Conservation (phyloP, 2,329 filamentous ascomycete genomes). For the Calcarisporium arbuscula region DNA sequence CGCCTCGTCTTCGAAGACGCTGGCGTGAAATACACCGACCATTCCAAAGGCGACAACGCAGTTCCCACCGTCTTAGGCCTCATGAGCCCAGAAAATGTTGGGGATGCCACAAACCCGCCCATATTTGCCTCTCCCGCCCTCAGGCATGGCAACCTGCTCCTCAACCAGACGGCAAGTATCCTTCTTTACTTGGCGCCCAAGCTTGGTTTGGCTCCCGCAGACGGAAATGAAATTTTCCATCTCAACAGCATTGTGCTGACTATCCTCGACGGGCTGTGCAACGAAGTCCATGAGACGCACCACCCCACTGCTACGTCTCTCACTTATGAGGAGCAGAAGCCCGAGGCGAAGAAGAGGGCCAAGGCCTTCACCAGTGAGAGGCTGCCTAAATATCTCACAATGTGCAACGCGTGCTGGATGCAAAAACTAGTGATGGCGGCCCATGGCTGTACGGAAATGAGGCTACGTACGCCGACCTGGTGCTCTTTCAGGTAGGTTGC, state of each 20-base stretch:
- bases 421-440: conserved; percentile 48
- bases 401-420: conserved; percentile 59
- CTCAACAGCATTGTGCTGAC: conserved; percentile 62
- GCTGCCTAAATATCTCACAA: conserved; percentile 65
- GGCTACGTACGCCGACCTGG: conserved; percentile 67
- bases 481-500: conserved; percentile 59
- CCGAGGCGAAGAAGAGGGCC: conserved; percentile 53
- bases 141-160: conserved; percentile 51
- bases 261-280: conserved; percentile 62
- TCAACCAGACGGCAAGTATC: conserved; percentile 69
- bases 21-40: conserved; percentile 58
- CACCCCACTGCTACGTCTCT: conserved; percentile 56
- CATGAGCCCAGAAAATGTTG: conserved; percentile 37
- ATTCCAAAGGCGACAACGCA: conserved; percentile 36
- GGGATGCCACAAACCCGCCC: conserved; percentile 56
- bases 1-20: conserved; percentile 68
- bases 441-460: conserved; percentile 60
- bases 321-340: conserved; percentile 73
- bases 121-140: conserved; percentile 62
- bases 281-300: conserved; percentile 70
- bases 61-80: conserved; percentile 41
- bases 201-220: conserved; percentile 46
- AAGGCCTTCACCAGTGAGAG: conserved; percentile 53
- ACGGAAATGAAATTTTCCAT: conserved; percentile 41
- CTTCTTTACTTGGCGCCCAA: conserved; percentile 60